Evolutionary conservation across 78 protist species (phyloP), one percentile per base, ranked within the genome.

Genomic region (Goniomonas avonlea): DNA sequence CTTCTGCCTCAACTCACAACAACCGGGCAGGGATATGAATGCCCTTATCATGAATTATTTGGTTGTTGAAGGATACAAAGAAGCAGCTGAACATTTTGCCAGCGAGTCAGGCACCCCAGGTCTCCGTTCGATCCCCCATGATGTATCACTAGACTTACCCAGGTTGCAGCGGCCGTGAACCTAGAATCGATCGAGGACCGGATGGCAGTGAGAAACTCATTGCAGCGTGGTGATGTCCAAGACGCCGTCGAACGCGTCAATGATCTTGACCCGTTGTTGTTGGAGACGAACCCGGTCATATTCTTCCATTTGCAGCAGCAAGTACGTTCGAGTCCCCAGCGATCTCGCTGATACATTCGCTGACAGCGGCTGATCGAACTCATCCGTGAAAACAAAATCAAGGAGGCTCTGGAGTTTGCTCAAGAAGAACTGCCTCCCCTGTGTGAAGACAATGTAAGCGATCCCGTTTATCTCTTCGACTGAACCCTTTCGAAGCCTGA

Each of bases 401-500:
- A 74, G 23, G 90, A 85, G 23, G 95, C 97, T 18, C 55, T 93
- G n/a, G 81, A 81, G 29, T 93, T 90, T 80, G 97, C 97, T 25
- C 93, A 89, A 35, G 87, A 89, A 13, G 91, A 90, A 38, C 39
- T 93, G 35, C 93, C 96, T 4, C 84, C 90, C 25, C 86, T 86
- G 48, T 89, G 89, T 8, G 94, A 89, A 80, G 94, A 88, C 34
- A 86, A 88, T 88, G 93, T 90, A 80, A 29, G 34, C 45, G 13
- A 0, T 65, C 53, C 34, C 29, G 5, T 25, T 17, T 11, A 43
- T 43, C 8, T 43, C 50, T 11, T 43, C n/a, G 11, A 43, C n/a
- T 43, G 11, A 43, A 43, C 50, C 31, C 2, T 32, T 3, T 18
- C 55, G 7, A 60, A 91, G 90, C 63, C 86, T 29, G 76, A 60